phyloP scores from a whole-genome alignment of 257 asterid genomes.

The Scutellaria galericulata region DNA sequence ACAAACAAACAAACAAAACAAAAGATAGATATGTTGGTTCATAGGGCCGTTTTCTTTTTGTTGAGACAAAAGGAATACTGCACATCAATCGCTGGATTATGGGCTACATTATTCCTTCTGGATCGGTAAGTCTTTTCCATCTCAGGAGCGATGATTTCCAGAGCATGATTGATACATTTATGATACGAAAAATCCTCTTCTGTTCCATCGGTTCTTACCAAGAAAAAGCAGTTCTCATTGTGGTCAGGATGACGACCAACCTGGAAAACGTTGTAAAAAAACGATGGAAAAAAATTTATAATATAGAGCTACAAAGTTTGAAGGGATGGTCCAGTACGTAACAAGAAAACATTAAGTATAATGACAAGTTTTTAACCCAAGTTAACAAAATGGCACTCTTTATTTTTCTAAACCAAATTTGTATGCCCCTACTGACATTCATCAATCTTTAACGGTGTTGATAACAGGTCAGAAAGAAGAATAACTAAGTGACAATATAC shows the following conservation, averaged over 20 bases:
- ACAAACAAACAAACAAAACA: not conserved
- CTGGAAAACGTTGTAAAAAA: conserved; percentile 46
- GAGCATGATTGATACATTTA: conserved; percentile 71
- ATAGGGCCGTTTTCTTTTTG: not conserved
- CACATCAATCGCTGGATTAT: not conserved
- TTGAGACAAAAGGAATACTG: not conserved
- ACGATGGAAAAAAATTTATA: conserved; percentile 1
- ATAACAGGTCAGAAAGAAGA: no score
- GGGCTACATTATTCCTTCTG: conserved; percentile 28
- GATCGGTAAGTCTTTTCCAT: conserved; percentile 48
- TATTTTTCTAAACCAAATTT: no score
- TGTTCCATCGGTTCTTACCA: conserved; percentile 76
- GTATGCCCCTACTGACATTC: no score
- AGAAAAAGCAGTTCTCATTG: conserved; percentile 67
- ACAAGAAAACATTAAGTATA: not conserved
- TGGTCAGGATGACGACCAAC: conserved; percentile 73
- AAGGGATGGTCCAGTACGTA: not conserved
- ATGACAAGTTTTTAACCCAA: no score
- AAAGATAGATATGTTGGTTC: not conserved
- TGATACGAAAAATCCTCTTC: conserved; percentile 88
- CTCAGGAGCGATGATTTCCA: conserved; percentile 56
- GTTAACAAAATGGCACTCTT: not conserved
- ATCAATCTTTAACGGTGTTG: no score
- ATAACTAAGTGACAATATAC: no score
- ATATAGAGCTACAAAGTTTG: not conserved